Base-by-base conservation (phyloP, 768 basidiomycete genomes). In the Mycena polygramma region DNA sequence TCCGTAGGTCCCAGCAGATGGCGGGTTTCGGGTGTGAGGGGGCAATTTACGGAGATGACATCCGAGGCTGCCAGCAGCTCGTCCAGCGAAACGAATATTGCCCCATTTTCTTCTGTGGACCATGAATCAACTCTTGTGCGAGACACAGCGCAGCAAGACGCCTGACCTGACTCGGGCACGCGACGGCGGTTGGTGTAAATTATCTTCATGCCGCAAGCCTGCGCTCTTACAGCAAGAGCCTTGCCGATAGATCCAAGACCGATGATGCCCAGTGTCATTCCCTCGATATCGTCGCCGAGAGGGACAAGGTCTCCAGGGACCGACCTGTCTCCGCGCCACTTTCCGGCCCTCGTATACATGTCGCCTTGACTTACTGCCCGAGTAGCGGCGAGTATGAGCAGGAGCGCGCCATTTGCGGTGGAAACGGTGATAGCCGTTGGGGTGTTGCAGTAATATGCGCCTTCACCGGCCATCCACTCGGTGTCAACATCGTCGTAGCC, bases 21-120 rank as follows among this genome's bases (percentile, higher is more conserved):
- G 1, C 71, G 74, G n/a, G 75, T 76, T 19, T 57, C 61, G 19
- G 70, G 24, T 5, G 72, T 75, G n/a, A 76, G 62, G 14, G 74
- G 75, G 45, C 74, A 75, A 53, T 72, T 73, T 4, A 76, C 36
- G n/a, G 74, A 73, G 20, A 76, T 75, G 17, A 75, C 75, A 54
- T 76, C 75, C 3, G 74, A 68, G 22, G 43, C 58, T n/a, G 66
- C 66, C 14, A 76, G 63, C 6, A 76, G 36, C 17, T 70, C 68
- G 39, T 76, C 74, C 51, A 75, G 61, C 0, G 72, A 66, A 37
- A 70, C 70, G 59, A 70, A 73, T 37, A 19, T 63, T 2, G 73
- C 75, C 0, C 75, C 75, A 14, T 66, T 70, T 66, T 62, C 73
- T 22, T 74, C 75, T 70, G 57, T 30, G 48, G 24, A 7, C n/a